Base-by-base conservation (phyloP, 352 stramenopile species). In the Phytophthora cactorum region DNA sequence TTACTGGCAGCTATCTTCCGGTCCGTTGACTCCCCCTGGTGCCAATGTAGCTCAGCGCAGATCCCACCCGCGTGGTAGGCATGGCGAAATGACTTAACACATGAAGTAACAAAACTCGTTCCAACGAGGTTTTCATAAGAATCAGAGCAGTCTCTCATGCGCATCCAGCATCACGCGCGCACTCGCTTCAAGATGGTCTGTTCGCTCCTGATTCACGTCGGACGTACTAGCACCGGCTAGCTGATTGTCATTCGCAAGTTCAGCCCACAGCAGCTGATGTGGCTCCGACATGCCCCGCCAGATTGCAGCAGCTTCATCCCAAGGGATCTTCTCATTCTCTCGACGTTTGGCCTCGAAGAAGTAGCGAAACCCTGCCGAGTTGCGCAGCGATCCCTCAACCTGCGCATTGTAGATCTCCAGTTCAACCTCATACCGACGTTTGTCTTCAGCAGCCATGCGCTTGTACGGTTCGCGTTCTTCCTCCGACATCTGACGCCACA, bases 401-500 rank as follows among this genome's bases (percentile, higher is more conserved):
- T 73, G 49, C 5, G 66, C 34, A n/a, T 61, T 66, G 28, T 76
- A 79, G 3, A 63, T 59, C 47, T 59, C 50, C 61, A 81, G 59
- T 58, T 90, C 74, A 4, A 53, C 49, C 12, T 75, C 58, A 62
- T 87, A 91, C 7, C 82, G 78, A 5, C 69, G 65, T 54, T 85
- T 88, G 56, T 88, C 80, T 34, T 82, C 72, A 6, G 57, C 56
- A 12, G 82, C 82, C 80, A 89, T 86, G 31, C 62, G 70, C 36
- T 82, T 75, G 72, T 84, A 91, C 34, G 69, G 78, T 32, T 87
- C 70, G 17, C 74, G 64, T 31, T 89, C 82, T 11, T 22, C 49
- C 28, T 86, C 77, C 15, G 62, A 64, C 78, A 91, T 91, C 43
- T 89, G 59, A 49, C 80, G 80, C 80, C 82, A 89, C 61, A 91